A percentile compares a stretch with the other conserved stretches of the same genome.
Evolutionary conservation across 2,329 filamentous ascomycete genomes (phyloP).

Genomic region (Ramularia endophylla): DNA sequence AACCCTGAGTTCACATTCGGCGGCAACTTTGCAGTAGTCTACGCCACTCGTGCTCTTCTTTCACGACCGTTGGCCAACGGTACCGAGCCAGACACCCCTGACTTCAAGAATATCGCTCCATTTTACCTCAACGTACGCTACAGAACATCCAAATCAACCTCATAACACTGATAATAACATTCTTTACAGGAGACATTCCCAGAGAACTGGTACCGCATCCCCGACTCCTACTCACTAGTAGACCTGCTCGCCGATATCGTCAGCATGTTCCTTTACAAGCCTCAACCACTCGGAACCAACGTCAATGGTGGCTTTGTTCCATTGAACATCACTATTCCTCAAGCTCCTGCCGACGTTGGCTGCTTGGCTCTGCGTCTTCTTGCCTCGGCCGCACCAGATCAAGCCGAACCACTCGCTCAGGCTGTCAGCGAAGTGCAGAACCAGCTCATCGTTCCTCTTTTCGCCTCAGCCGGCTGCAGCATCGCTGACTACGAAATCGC

Average conservation of each 20-base stretch:
- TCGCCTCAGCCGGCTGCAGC: slow-evolving; percentile 9
- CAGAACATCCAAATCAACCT: no score
- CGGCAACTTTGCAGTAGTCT: slow-evolving; percentile 15
- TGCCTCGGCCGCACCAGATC: slow-evolving; percentile 10
- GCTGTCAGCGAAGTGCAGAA: slow-evolving; percentile 12
- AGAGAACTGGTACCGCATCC: slow-evolving; percentile 19
- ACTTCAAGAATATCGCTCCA: slow-evolving; percentile 23
- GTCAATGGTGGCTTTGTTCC: slow-evolving; percentile 15
- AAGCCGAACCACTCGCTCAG: slow-evolving; percentile 11
- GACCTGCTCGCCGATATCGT: slow-evolving; percentile 17
- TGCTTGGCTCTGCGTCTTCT: slow-evolving; percentile 11
- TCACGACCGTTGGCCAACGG: slow-evolving; percentile 20
- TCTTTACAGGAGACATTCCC: no score
- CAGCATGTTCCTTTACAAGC: slow-evolving; percentile 15
- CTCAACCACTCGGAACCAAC: no score
- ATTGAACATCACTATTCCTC: slow-evolving; percentile 10
- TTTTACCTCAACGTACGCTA: no score
- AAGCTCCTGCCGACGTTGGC: slow-evolving; percentile 10
- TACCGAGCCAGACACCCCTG: slow-evolving; percentile 14
- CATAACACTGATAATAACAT: no score
- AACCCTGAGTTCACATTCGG: slow-evolving; percentile 19
- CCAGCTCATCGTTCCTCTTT: slow-evolving; percentile 10
- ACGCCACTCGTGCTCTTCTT: slow-evolving; percentile 15
- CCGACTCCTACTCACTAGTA: slow-evolving; percentile 15
- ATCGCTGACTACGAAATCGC: slow-evolving; percentile 8